These are phyloP conservation scores for Anthracocystis walkeri DNA, from an alignment of 1,284 basidiomycete species.

Conservation along the genomic window DNA sequence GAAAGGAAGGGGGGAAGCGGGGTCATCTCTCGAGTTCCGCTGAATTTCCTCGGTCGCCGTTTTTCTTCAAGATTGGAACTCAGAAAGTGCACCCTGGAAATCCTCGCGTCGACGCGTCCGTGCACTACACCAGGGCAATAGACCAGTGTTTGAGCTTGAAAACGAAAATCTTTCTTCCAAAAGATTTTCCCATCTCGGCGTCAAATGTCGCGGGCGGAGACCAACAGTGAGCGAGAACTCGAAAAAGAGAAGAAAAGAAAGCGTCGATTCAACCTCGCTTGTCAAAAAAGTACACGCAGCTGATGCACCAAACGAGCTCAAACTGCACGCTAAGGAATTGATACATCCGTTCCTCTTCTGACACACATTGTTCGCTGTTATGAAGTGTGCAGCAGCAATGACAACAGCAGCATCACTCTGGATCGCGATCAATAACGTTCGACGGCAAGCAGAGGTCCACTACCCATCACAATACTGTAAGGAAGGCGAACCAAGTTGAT, in stretches of 20 bases:
- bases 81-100: constrained; percentile 7
- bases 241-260: not conserved
- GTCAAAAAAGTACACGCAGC: not conserved
- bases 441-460: no score
- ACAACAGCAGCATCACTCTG: not conserved
- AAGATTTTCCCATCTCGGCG: constrained; percentile 8
- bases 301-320: constrained; percentile 7
- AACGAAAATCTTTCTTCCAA: not conserved
- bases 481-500: no score
- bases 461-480: no score
- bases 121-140: not conserved
- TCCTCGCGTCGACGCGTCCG: constrained; percentile 1
- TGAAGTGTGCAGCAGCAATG: not conserved
- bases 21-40: no score
- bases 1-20: no score
- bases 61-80: not conserved
- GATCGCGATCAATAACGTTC: no score
- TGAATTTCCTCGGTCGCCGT: not conserved
- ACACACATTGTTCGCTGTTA: not conserved
- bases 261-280: constrained; percentile 2
- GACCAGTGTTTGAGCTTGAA: not conserved
- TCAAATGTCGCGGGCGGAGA: not conserved
- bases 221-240: not conserved
- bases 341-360: not conserved
- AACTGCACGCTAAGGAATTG: not conserved